phyloP scores from a whole-genome alignment of 176 grass and related monocot genomes.

The Oryza longistaminata region DNA sequence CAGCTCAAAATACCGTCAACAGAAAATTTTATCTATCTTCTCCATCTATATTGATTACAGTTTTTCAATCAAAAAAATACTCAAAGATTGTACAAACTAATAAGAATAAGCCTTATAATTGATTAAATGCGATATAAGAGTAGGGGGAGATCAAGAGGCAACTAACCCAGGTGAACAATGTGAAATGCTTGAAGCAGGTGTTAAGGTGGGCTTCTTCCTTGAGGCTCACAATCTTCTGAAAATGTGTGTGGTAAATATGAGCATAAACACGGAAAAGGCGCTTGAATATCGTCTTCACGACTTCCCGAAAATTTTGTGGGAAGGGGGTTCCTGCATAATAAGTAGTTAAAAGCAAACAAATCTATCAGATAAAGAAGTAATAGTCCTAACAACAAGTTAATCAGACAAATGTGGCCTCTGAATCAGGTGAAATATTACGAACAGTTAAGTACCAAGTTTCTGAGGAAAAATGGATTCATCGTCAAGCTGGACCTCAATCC shows the following conservation, averaged over 20 bases:
- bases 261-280: constrained; percentile 93
- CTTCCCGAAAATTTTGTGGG: constrained; percentile 74
- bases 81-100: not conserved
- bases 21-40: not conserved
- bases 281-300: constrained; percentile 96
- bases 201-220: constrained; percentile 98
- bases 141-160: not conserved
- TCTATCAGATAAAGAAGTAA: not conserved
- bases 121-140: not conserved
- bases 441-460: constrained; percentile 61
- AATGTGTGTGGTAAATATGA: constrained; percentile 94
- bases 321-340: constrained; percentile 61
- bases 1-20: not conserved
- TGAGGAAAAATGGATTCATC: constrained; percentile 94
- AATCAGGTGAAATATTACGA: not conserved
- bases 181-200: constrained; percentile 99
- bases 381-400: not conserved
- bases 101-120: not conserved
- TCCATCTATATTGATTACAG: not conserved
- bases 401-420: not conserved
- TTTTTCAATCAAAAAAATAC: not conserved
- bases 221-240: constrained; percentile 92
- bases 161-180: constrained; percentile 89
- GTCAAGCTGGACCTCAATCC: constrained; percentile 90
- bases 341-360: not conserved